phyloP scores from a whole-genome alignment of 352 stramenopile species.

The Pythium brachiatum region DNA sequence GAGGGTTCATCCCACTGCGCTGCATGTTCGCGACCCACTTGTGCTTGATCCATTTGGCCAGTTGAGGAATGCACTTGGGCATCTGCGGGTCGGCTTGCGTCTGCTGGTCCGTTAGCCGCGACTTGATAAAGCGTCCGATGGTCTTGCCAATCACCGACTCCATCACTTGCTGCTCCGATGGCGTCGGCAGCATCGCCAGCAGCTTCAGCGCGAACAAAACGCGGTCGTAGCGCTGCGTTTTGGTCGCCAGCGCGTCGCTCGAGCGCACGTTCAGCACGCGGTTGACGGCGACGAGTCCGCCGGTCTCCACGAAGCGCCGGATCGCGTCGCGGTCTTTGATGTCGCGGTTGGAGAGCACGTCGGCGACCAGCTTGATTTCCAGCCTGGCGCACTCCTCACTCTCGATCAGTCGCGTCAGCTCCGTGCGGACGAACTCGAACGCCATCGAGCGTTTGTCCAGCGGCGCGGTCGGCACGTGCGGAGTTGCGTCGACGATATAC shows the following conservation, averaged over 20 bases:
- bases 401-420: constrained; percentile 57
- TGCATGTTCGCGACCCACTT: constrained; percentile 62
- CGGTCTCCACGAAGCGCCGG: constrained; percentile 55
- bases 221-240: constrained; percentile 5
- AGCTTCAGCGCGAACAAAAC: constrained; percentile 42
- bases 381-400: constrained; percentile 31
- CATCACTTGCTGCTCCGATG: constrained; percentile 47
- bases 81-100: constrained; percentile 19
- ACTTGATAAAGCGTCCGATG: constrained; percentile 51
- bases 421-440: constrained; percentile 57
- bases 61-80: constrained; percentile 39
- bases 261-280: constrained; percentile 9
- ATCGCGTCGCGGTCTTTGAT: constrained; percentile 58
- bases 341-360: constrained; percentile 50
- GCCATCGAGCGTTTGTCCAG: constrained; percentile 47
- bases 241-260: constrained; percentile 2
- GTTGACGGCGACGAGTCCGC: constrained; percentile 59
- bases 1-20: neutral
- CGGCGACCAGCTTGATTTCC: constrained; percentile 53
- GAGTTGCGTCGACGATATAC: constrained; percentile 49
- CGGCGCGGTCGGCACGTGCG: constrained; percentile 29
- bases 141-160: constrained; percentile 62
- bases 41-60: constrained; percentile 73
- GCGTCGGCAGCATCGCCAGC: constrained; percentile 70
- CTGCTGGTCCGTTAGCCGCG: constrained; percentile 33